Evolutionary conservation across 108 stramenopile genomes (phyloP).

Genomic region (Cyclostephanos invisitatus): DNA sequence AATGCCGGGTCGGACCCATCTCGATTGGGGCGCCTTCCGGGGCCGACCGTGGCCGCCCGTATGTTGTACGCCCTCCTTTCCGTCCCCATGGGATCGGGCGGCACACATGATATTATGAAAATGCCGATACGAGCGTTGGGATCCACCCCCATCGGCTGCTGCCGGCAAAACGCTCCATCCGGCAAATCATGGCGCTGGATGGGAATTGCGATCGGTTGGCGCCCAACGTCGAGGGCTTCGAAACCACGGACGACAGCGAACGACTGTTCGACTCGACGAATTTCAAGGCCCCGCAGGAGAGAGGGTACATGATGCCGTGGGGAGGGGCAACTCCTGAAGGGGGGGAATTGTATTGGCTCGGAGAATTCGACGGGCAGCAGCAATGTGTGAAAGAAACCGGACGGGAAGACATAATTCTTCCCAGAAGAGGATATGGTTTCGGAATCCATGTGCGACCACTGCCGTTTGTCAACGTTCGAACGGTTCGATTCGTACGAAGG

Average conservation of each 20-base stretch:
- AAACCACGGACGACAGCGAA: not conserved
- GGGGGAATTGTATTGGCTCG: not conserved
- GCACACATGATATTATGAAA: constrained; percentile 11
- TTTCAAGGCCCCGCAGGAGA: not conserved
- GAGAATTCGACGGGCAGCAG: not conserved
- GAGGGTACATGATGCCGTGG: not conserved
- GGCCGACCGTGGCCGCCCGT: not conserved
- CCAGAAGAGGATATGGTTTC: not conserved
- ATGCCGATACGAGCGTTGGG: constrained; percentile 13
- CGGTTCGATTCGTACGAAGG: not conserved
- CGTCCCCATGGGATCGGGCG: constrained; percentile 17
- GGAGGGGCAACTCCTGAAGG: not conserved
- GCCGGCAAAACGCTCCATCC: constrained; percentile 7
- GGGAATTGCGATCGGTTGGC: not conserved
- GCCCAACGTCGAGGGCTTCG: not conserved
- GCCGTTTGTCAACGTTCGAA: not conserved
- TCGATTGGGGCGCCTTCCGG: constrained; percentile 10
- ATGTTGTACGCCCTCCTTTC: constrained; percentile 20
- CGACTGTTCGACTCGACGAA: not conserved
- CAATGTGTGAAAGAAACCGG: not conserved
- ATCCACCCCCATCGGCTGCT: constrained; percentile 11
- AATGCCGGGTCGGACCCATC: constrained; percentile 9
- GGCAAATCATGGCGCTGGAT: constrained; percentile 12
- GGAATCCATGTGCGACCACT: not conserved
- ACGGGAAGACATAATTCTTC: not conserved